These are phyloP conservation scores for Solanum paucissectum DNA, from an alignment of 257 asterid species.

Conservation along the genomic window DNA sequence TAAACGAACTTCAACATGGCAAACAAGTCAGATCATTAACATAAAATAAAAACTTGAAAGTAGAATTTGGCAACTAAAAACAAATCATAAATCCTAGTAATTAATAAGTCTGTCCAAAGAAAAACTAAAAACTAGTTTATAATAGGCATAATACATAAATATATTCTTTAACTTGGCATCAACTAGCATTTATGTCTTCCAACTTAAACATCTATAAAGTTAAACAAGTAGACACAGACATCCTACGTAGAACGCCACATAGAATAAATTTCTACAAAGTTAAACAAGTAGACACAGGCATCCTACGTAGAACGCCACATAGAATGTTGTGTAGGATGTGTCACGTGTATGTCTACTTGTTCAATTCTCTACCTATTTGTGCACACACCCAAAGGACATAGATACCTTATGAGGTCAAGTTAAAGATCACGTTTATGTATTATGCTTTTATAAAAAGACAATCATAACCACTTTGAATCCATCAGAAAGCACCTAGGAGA, in stretches of 20 bases:
- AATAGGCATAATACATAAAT: background rate
- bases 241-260: no score
- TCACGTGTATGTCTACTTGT: fast-evolving
- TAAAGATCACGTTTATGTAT: background rate
- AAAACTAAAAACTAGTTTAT: background rate
- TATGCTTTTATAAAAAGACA: background rate
- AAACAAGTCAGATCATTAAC: background rate
- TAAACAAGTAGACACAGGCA: no score
- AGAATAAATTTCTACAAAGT: no score
- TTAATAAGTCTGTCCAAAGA: background rate
- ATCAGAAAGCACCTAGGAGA: background rate
- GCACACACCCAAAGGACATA: background rate
- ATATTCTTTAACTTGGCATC: no score
- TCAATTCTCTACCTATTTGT: background rate
- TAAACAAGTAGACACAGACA: no score
- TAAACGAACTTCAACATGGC: background rate
- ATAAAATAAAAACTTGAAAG: background rate
- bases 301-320: no score
- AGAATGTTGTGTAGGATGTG: no score
- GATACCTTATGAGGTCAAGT: no score
- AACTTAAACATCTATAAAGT: background rate
- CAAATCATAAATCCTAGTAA: background rate
- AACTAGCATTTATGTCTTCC: background rate
- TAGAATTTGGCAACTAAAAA: background rate
- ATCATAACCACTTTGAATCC: background rate